Conservation (phyloP, 129 eudicot genomes). For the Calendula officinalis region DNA sequence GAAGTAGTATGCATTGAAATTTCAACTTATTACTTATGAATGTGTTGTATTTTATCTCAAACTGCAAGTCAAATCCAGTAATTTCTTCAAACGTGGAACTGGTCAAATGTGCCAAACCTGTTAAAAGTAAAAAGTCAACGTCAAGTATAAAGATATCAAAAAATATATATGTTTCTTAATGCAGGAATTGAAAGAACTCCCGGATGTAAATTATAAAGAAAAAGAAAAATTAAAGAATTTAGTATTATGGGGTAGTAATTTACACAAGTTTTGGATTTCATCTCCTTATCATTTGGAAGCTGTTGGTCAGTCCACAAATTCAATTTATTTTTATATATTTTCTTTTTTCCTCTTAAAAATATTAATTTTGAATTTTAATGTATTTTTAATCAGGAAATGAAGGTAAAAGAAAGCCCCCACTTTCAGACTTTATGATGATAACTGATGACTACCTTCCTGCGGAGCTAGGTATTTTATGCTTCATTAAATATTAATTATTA, state of each 20-base stretch:
- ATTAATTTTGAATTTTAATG: background rate
- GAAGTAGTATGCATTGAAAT: too few relatives aligned
- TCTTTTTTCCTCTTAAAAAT: background rate
- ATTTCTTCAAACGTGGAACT: too few relatives aligned
- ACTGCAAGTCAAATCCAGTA: too few relatives aligned
- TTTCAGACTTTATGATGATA: conserved; percentile 53
- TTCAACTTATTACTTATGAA: too few relatives aligned
- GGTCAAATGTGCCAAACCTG: too few relatives aligned
- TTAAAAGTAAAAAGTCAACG: too few relatives aligned
- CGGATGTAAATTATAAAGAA: conserved; percentile 26
- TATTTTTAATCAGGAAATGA: conserved; percentile 18
- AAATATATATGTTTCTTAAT: conserved; percentile 1
- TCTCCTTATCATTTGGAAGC: conserved; percentile 34
- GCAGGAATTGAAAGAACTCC: conserved; percentile 35
- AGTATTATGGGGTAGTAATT: conserved; percentile 16
- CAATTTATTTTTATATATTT: background rate
- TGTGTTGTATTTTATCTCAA: too few relatives aligned
- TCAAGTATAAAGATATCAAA: background rate
- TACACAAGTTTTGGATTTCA: conserved; percentile 30
- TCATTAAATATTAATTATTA: background rate
- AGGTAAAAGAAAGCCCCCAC: conserved; percentile 31
- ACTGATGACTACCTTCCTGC: conserved; percentile 69
- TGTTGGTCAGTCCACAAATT: conserved; percentile 15
- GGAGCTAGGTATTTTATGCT: conserved; percentile 50
- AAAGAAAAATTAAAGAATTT: background rate